Conservation (phyloP, 495 filamentous ascomycete genomes). For the Penicillium tannophilum region DNA sequence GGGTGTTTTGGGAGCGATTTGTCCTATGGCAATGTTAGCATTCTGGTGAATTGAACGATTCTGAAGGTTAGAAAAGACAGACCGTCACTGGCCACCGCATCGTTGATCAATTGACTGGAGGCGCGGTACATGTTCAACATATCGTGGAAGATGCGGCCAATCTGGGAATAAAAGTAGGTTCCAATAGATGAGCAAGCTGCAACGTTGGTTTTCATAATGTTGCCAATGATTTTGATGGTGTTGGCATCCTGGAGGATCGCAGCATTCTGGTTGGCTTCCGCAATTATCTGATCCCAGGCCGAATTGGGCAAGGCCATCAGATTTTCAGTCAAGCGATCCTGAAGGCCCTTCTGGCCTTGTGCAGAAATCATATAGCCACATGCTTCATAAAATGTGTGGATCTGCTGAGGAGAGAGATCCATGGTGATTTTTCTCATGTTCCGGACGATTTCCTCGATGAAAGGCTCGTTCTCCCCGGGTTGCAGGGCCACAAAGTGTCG, state of each 20-base stretch:
- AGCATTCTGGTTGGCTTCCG: conserved; percentile 77
- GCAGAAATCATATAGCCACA: conserved; percentile 99
- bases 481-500: conserved; percentile 96
- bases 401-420: conserved; percentile 92
- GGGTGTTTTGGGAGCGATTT: conserved; percentile 96
- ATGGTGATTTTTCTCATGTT: conserved; percentile 93
- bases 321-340: conserved; percentile 88
- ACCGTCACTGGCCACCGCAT: conserved; percentile 86
- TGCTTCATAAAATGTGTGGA: conserved; percentile 99
- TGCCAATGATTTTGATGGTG: conserved; percentile 96
- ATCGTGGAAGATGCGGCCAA: conserved; percentile 95
- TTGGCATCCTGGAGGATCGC: conserved; percentile 84
- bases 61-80: conserved; percentile 22
- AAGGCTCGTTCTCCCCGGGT: conserved; percentile 90
- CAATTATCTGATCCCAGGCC: conserved; percentile 94
- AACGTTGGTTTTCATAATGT: conserved; percentile 99
- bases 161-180: conserved; percentile 98
- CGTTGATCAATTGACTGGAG: conserved; percentile 92
- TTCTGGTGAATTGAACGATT: not conserved
- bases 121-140: conserved; percentile 99
- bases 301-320: conserved; percentile 91
- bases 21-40: conserved; percentile 57
- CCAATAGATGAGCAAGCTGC: conserved; percentile 95
- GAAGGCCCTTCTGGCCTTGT: conserved; percentile 87
- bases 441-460: conserved; percentile 98